Conservation (phyloP, 345 rosid genomes). For the Hypericum androsaemum region DNA sequence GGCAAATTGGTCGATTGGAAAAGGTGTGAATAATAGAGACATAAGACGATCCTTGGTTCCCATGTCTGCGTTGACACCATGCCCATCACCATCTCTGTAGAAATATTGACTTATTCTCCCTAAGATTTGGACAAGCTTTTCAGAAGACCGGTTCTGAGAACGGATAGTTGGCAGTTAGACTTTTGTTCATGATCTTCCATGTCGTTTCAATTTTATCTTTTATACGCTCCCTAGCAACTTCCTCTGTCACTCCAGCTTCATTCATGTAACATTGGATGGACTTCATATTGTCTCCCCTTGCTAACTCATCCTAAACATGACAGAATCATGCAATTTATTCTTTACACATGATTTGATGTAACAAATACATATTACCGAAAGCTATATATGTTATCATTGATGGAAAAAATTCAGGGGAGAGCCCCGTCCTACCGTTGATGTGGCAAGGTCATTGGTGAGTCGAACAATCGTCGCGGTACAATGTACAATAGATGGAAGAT, state of each 20-base stretch:
- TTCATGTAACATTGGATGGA: conserved; percentile 18
- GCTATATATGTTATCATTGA: neutral
- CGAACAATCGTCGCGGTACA: conserved; percentile 4
- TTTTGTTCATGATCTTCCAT: conserved; percentile 20
- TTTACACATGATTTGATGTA: too few species aligned
- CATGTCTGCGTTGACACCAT: neutral
- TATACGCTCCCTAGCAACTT: conserved; percentile 10
- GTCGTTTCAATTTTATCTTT: conserved; percentile 1
- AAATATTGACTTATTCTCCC: conserved; percentile 11
- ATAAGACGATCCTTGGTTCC: neutral
- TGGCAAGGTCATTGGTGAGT: conserved; percentile 12
- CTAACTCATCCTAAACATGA: conserved; percentile 9
- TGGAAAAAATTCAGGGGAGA: too few species aligned
- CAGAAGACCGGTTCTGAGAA: neutral
- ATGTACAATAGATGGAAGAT: neutral
- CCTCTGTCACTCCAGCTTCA: conserved; percentile 10
- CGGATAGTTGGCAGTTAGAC: neutral
- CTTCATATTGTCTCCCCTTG: conserved; percentile 18
- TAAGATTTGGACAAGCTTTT: neutral
- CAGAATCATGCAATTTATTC: too few species aligned
- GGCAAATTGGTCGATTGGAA: too few species aligned
- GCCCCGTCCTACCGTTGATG: conserved; percentile 8
- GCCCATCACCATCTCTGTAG: conserved; percentile 18
- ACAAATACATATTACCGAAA: too few species aligned
- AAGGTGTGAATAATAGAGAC: too few species aligned